Base-by-base conservation (phyloP, 768 basidiomycete genomes). In the Termitomyces eurrhizus region DNA sequence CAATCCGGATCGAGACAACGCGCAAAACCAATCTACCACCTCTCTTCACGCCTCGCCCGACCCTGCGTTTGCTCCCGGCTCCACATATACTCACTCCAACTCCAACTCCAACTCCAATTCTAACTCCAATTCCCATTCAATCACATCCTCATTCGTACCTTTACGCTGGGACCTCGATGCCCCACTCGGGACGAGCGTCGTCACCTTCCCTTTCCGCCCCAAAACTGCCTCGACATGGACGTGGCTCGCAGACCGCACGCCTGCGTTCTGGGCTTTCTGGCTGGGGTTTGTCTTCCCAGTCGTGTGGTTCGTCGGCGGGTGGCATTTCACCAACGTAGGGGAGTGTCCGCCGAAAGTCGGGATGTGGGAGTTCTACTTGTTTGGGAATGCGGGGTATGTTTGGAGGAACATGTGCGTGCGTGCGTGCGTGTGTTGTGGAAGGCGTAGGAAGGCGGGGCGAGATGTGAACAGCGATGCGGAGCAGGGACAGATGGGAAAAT, bases 221-320 rank as follows among this genome's bases (percentile, higher is more conserved):
- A 55, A 76, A 80, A 64, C 72, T 9, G 11, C 35, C 45, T 37
- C 56, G 0, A 21, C n/a, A 8, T 73, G 65, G 66, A 72, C 67
- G 41, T 73, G 65, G 66, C 46, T 67, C 16, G 61, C 62, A 12
- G 41, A 57, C 2, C 65, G 68, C 8, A 82, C 80, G 0, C 80
- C 83, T 0, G 76, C 82, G 2, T 79, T 81, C 66, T 80, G 86
- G 69, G 74, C 89, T n/a, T 91, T 91, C 73, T 90, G 87, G 86
- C 59, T 86, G 0, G 89, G 89, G 3, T 91, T 91, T 65, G 59
- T 89, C 51, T 86, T 81, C 50, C 89, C 89, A 0, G 83, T 87
- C 71, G 80, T 89, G 56, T 91, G 89, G 89, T 78, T 91, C 49
- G 77, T 90, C 14, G 89, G 89, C 0, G 89, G 89, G 4, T 91